These are phyloP conservation scores for Friedmanniomyces simplex DNA, from an alignment of 495 filamentous ascomycete genomes.

Conservation along the genomic window DNA sequence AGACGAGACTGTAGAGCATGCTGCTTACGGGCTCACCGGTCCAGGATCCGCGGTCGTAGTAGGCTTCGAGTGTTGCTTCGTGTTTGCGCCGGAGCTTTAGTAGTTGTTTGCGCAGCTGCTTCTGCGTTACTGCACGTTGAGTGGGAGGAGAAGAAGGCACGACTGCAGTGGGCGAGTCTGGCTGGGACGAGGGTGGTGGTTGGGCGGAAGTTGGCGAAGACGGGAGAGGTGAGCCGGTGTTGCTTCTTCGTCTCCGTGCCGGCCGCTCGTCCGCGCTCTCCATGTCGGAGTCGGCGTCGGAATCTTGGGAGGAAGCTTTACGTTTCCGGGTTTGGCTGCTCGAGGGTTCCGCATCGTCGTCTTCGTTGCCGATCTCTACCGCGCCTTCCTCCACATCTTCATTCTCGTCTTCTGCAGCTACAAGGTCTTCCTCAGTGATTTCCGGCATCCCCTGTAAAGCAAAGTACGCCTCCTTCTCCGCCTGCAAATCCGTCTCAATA, in stretches of 20 bases:
- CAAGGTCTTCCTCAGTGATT: slow-evolving; percentile 59
- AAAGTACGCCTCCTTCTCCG: slow-evolving; percentile 70
- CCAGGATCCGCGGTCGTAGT: slow-evolving; percentile 77
- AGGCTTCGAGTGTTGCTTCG: slow-evolving; percentile 57
- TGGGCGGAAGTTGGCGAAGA: slow-evolving; percentile 39
- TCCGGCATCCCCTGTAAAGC: slow-evolving; percentile 83
- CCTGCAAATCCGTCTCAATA: slow-evolving; percentile 72
- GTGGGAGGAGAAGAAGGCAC: slow-evolving; percentile 42
- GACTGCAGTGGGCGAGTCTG: slow-evolving; percentile 14
- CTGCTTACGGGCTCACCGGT: slow-evolving; percentile 93
- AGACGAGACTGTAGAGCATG: slow-evolving; percentile 86
- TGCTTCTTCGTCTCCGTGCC: slow-evolving; percentile 43
- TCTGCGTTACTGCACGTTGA: slow-evolving; percentile 38
- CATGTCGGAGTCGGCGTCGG: slow-evolving; percentile 41
- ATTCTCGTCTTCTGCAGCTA: slow-evolving; percentile 24
- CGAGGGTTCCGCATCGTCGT: slow-evolving; percentile 18
- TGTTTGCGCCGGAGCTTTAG: slow-evolving; percentile 66
- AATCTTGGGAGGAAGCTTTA: slow-evolving; percentile 64
- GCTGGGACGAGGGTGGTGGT: slow-evolving; percentile 29
- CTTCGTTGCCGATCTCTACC: slow-evolving; percentile 8
- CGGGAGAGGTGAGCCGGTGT: slow-evolving; percentile 30
- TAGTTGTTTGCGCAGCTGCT: slow-evolving; percentile 51
- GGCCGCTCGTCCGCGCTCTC: slow-evolving; percentile 25
- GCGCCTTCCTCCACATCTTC: slow-evolving; percentile 31
- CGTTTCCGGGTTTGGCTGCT: slow-evolving; percentile 50